Evolutionary conservation across 148 eudicot species (phyloP).

Genomic region (Diospyros lotus): DNA sequence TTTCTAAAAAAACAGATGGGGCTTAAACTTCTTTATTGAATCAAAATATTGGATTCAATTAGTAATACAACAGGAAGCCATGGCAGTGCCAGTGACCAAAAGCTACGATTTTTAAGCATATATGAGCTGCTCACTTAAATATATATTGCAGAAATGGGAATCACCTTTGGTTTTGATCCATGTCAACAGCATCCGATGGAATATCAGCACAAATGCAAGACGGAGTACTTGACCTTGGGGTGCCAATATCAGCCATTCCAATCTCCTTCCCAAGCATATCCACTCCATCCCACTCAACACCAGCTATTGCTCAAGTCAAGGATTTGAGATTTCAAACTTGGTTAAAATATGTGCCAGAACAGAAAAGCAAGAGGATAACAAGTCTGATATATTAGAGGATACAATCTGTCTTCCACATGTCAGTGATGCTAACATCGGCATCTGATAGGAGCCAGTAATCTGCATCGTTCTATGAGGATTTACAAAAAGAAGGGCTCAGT

Average conservation of each 20-base stretch:
- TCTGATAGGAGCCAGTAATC: conserved; percentile 90
- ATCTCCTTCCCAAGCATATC: conserved; percentile 47
- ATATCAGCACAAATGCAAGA: conserved; percentile 34
- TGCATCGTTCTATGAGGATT: conserved; percentile 50
- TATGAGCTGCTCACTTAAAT: neutral
- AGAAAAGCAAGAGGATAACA: neutral
- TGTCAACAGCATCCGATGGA: conserved; percentile 10
- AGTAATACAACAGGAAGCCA: too few species aligned
- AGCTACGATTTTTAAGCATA: too few species aligned
- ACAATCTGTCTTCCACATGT: conserved; percentile 52
- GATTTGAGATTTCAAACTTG: conserved; percentile 3
- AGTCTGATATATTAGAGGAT: conserved; percentile 33
- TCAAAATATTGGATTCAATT: too few species aligned
- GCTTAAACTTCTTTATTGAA: too few species aligned
- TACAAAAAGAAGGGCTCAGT: too few species aligned
- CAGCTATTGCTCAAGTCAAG: conserved; percentile 39
- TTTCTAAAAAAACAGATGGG: too few species aligned
- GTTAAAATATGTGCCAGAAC: neutral
- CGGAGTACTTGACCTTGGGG: conserved; percentile 47
- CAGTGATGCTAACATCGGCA: conserved; percentile 69
- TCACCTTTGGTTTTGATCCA: conserved; percentile 21
- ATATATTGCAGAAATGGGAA: neutral
- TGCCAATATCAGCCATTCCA: conserved; percentile 39
- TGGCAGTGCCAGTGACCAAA: too few species aligned
- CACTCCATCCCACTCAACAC: conserved; percentile 48